These are phyloP conservation scores for Trypanosoma scelopori DNA, from an alignment of 208 protist species.

Conservation along the genomic window DNA sequence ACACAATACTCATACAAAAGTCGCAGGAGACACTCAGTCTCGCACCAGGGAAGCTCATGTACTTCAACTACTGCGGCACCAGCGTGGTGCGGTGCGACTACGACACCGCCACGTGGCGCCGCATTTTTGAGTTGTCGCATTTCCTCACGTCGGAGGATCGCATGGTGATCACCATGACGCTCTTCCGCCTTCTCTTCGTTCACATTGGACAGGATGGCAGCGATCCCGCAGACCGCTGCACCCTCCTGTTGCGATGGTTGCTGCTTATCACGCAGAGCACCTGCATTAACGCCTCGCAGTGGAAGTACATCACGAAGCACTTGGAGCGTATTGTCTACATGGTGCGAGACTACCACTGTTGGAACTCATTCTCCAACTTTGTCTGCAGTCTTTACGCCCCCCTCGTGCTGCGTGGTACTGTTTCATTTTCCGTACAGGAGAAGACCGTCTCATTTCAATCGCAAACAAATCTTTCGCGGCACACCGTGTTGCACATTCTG, in stretches of 20 bases:
- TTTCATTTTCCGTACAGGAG: conserved; percentile 58
- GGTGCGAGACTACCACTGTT: conserved; percentile 51
- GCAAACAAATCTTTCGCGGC: conserved; percentile 39
- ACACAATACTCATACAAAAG: conserved; percentile 8
- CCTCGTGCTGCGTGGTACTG: conserved; percentile 35
- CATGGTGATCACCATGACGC: conserved; percentile 56
- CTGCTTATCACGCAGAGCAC: conserved; percentile 37
- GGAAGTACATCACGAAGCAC: conserved; percentile 47
- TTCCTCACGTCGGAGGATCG: conserved; percentile 57
- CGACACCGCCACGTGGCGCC: conserved; percentile 56
- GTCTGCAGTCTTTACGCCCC: conserved; percentile 45
- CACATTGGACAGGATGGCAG: conserved; percentile 49
- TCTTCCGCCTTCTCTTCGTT: conserved; percentile 40
- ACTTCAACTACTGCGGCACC: conserved; percentile 60
- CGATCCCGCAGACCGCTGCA: conserved; percentile 47
- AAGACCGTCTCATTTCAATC: conserved; percentile 50
- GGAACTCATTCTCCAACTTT: conserved; percentile 43
- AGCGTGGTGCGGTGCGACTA: conserved; percentile 64
- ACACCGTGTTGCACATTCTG: conserved; percentile 51
- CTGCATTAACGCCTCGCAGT: conserved; percentile 55
- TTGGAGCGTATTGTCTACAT: conserved; percentile 48
- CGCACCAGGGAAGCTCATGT: conserved; percentile 21
- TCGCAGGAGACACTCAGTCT: background rate
- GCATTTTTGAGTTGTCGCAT: conserved; percentile 50
- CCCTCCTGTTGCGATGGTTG: conserved; percentile 65